Conservation (phyloP, 345 rosid genomes). For the Salix exigua region DNA sequence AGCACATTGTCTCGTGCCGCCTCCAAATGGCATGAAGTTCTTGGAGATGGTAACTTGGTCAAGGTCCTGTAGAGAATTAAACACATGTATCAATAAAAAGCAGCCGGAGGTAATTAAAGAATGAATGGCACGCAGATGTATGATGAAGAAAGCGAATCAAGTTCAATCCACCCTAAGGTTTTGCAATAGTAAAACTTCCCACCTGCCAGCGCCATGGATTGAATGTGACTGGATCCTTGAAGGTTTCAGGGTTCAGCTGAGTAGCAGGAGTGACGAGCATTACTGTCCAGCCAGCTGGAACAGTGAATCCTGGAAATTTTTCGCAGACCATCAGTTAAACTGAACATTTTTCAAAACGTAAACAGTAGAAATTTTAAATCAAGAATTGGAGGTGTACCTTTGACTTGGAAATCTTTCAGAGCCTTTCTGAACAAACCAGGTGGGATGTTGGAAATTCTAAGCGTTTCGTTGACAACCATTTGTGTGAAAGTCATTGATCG, state of each 20-base stretch:
- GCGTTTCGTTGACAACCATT: not conserved
- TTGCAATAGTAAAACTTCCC: not conserved
- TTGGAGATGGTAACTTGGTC: constrained; percentile 16
- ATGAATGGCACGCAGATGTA: not conserved
- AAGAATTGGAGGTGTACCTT: not conserved
- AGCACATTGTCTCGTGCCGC: constrained; percentile 42
- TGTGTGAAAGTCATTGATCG: constrained; percentile 28
- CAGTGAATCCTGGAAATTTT: not conserved
- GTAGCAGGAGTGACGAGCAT: not conserved
- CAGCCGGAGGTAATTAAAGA: not conserved
- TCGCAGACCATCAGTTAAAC: not conserved
- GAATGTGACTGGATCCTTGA: not conserved
- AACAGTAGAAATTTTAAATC: not conserved
- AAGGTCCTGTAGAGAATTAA: constrained; percentile 17
- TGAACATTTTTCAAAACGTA: not conserved
- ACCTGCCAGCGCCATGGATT: constrained; percentile 42
- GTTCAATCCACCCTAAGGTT: not conserved
- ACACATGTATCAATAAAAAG: not conserved
- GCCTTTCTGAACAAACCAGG: constrained; percentile 30
- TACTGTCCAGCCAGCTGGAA: not conserved
- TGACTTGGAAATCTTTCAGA: constrained; percentile 25
- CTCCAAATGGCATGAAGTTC: constrained; percentile 47
- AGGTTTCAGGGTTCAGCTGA: not conserved
- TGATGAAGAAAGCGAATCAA: not conserved
- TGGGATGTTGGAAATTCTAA: not conserved